Base-by-base conservation (phyloP, 306 rosid species). In the Citrullus colocynthis region DNA sequence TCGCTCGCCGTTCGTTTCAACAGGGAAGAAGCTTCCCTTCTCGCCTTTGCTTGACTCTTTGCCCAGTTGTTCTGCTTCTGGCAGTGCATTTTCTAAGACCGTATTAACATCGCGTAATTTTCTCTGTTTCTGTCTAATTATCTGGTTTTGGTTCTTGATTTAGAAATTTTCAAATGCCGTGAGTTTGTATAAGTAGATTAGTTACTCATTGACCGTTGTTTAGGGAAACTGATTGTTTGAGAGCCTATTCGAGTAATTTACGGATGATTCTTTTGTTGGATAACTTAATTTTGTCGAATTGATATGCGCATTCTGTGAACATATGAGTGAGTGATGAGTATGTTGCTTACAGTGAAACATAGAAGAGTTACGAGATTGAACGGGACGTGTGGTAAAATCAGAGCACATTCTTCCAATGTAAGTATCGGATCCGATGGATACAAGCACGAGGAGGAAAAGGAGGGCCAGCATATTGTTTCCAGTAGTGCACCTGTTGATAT, bases 331-430 rank as follows among this genome's bases (percentile, higher is more conserved):
- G 45, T 59, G 41, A n/a, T 83, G 80, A 78, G 84, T 83, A 13
- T 80, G 83, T 81, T 88, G 55, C 78, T 16, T 85, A 55, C 85
- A 95, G 99, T 81, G 60, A 86, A 95, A 73, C 74, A 89, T 81
- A 86, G 86, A 84, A 84, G 86, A 77, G 82, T 80, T 60, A 73
- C 82, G 14, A 85, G 85, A 79, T 80, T 81, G 83, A 84, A 54
- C 69, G 42, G 86, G 73, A 83, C 45, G 9, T 51, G 37, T 75
- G 82, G 89, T 37, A 81, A 41, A 28, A 63, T 85, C 81, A 85
- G 86, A 80, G 89, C 87, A 39, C 96, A 88, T 85, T 90, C 96
- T 59, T 95, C 98, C 57, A 90, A 92, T 85, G 75, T 82, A 78
- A 80, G 93, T 36, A 58, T 92, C 24, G 96, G 93, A 84, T 85